phyloP scores from a whole-genome alignment of 495 filamentous ascomycete genomes.

The Hamigera avellanea region DNA sequence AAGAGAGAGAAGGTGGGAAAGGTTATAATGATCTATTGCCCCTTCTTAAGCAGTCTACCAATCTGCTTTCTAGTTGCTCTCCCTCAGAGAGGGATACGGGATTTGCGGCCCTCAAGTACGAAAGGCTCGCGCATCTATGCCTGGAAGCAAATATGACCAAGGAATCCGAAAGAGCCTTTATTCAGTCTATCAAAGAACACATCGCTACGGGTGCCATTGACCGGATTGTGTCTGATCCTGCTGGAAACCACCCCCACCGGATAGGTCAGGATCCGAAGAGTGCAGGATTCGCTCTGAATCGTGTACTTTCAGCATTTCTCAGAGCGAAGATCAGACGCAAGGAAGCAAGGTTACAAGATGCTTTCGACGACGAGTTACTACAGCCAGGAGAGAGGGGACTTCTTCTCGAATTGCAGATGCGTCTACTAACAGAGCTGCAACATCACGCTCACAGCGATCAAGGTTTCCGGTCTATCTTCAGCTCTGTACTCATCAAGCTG shows the following conservation, averaged over 20 bases:
- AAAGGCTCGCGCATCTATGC: slow-evolving; percentile 38
- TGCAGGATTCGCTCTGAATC: slow-evolving; percentile 31
- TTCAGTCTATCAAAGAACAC: slow-evolving; percentile 33
- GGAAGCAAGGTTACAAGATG: slow-evolving; percentile 8
- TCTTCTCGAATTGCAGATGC: slow-evolving; percentile 47
- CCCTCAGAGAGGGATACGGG: slow-evolving; percentile 31
- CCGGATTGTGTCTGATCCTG: slow-evolving; percentile 14
- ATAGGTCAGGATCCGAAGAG: slow-evolving; percentile 24
- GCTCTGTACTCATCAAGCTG: slow-evolving; percentile 21
- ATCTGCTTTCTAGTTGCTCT: slow-evolving; percentile 28
- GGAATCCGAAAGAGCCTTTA: slow-evolving; percentile 30
- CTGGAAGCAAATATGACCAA: slow-evolving; percentile 21
- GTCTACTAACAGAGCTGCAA: slow-evolving; percentile 23
- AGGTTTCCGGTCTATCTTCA: slow-evolving; percentile 19
- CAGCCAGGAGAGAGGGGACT: slow-evolving; percentile 24
- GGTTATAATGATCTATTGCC: slow-evolving; percentile 23
- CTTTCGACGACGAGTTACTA: slow-evolving; percentile 34
- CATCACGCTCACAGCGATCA: slow-evolving; percentile 16
- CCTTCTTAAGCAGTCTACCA: slow-evolving; percentile 38
- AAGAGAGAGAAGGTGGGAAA: slow-evolving; percentile 31
- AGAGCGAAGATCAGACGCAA: slow-evolving; percentile 30
- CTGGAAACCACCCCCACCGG: slow-evolving; percentile 13
- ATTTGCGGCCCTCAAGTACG: slow-evolving; percentile 41
- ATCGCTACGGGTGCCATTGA: slow-evolving; percentile 32
- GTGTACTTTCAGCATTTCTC: slow-evolving; percentile 33